Conservation (phyloP, 1,284 basidiomycete genomes). For the Pulveroboletus sp. region DNA sequence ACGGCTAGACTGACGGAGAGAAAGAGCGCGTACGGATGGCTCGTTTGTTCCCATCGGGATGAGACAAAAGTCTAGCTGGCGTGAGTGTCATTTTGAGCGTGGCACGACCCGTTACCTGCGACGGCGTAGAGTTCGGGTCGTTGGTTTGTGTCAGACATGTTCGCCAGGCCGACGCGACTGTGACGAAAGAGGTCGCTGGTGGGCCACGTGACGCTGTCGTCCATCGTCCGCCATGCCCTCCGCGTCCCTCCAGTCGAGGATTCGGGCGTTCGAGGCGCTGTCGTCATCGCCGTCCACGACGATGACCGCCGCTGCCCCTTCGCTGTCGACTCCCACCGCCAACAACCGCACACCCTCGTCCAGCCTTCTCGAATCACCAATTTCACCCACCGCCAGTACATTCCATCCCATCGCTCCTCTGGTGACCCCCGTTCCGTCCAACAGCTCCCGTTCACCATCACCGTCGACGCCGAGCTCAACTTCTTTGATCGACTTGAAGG, state of each 20-base stretch:
- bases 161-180: too few relatives aligned
- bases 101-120: conserved; percentile 45
- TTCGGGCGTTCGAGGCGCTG: conserved; percentile 54
- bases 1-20: neutral
- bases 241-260: conserved; percentile 55
- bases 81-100: neutral
- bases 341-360: conserved; percentile 6
- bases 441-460: conserved; percentile 51
- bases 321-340: neutral
- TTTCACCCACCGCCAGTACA: conserved; percentile 44
- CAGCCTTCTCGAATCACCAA: conserved; percentile 47
- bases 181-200: too few relatives aligned
- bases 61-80: conserved; percentile 71
- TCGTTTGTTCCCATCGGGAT: conserved; percentile 77
- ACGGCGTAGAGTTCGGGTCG: conserved; percentile 70
- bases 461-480: conserved; percentile 55
- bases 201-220: conserved; percentile 1
- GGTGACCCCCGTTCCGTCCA: conserved; percentile 29
- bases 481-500: conserved; percentile 70
- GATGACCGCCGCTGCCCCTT: neutral
- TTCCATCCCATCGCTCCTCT: conserved; percentile 39
- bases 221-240: conserved; percentile 45
- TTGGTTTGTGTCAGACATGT: conserved; percentile 30
- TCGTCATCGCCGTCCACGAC: conserved; percentile 22
- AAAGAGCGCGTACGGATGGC: conserved; percentile 52